Conservation (phyloP, 2,329 filamentous ascomycete genomes). For the Penicillium concentricum region DNA sequence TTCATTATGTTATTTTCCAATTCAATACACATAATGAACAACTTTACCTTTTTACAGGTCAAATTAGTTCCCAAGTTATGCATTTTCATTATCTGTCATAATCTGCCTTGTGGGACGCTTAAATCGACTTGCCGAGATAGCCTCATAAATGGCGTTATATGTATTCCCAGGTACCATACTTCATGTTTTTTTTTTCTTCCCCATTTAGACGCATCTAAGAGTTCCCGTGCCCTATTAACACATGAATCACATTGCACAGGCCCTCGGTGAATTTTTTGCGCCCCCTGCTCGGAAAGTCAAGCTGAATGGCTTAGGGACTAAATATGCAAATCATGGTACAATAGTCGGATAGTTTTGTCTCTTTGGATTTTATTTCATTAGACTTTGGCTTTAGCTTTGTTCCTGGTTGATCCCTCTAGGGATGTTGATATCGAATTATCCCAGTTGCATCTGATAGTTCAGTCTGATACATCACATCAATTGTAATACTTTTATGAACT, state of each 20-base stretch:
- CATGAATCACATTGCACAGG: no score
- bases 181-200: not conserved
- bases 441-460: not conserved
- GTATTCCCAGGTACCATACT: not conserved
- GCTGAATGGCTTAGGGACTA: not conserved
- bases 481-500: not conserved
- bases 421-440: not conserved
- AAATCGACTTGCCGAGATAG: not conserved
- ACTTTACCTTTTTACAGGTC: not conserved
- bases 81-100: not conserved
- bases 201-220: no score
- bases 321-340: no score
- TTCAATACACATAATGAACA: no score
- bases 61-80: not conserved
- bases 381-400: not conserved
- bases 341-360: no score
- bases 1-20: not conserved
- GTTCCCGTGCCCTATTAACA: no score
- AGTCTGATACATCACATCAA: not conserved
- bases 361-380: not conserved
- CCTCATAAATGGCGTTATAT: not conserved
- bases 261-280: not conserved
- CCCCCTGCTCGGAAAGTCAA: conserved; percentile 3
- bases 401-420: not conserved
- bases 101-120: conserved; percentile 1